Base-by-base conservation (phyloP, 2,329 filamentous ascomycete species). In the Colletotrichum tamarilloi region DNA sequence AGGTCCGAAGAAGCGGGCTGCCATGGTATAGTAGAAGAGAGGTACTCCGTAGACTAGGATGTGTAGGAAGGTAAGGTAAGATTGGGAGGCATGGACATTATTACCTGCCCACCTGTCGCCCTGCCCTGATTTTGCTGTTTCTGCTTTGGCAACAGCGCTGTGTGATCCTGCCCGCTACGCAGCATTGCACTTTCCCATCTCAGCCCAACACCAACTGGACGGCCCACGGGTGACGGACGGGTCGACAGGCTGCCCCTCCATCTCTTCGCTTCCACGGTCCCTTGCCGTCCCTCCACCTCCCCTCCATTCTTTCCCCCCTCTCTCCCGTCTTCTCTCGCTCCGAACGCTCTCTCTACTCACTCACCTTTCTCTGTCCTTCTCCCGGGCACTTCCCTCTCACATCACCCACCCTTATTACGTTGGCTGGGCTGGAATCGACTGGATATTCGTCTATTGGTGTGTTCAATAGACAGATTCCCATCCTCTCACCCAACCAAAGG, bases 341-440 rank as follows among this genome's bases (percentile, higher is more conserved):
- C 56, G 66, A 64, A 42, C 67, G 22, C 62, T 62, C 26, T 71
- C 46, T 42, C 38, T 16, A 42, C 38, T 42, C 71, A 22, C 62
- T 62, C 52, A 42, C 52, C 52, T 57, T 59, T 73, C 71, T 66
- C 55, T 73, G 42, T 42, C 62, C 19, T 66, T 71, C 67, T 71
- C 60, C 46, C 46, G 26, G 69, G 66, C 42, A 69, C 53, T 60
- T 59, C 59, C 59, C 55, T 72, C 58, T 55, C 53, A 22, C 60
- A 53, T 28, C 5, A 69, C 59, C 58, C 38, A 32, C 19, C 12
- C 11, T 63, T 32, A 19, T 63, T 32, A 19, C 62, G 26, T 30
- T 26, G 4, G 14, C 28, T 19, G 24, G 62, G 24, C 62, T 53
- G 49, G 35, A 64, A 35, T 19, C 42, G 42, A 49, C 42, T 49